Base-by-base conservation (phyloP, 1,139 yeast species). In the Nematodospora anomalae region DNA sequence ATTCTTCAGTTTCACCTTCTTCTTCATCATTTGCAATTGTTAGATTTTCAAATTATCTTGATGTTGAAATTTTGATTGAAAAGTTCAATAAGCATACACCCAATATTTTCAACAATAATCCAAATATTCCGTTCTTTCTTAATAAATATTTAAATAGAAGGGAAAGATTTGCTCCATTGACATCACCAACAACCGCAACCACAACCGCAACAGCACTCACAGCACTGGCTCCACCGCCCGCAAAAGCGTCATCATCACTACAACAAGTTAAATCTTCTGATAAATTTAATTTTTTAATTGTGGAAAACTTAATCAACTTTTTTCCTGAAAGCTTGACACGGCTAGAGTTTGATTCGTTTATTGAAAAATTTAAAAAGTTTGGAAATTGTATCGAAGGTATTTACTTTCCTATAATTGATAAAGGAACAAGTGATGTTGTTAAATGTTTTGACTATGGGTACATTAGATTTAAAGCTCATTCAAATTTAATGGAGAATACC, bases 281-380 rank as follows among this genome's bases (percentile, higher is more conserved):
- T 13, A 40, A 45, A 27, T 46, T 43, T 15, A 62, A 63, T 33
- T 67, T 71, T 33, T 53, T 76, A 3, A 62, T 71, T 30, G 49
- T 76, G 21, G 78, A 74, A 45, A 74, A 74, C 46, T 57, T 76
- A 37, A 57, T 55, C 13, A 50, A 54, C 4, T 60, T 67, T 38
- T 53, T 64, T 15, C 56, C 64, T 3, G 15, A 16, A 13, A 36
- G 37, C 15, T 40, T 54, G 2, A 37, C 53, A 3, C 32, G 57
- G 8, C 44, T 35, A 4, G 42, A 43, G 4, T 41, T 65, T 32
- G 50, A 51, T 10, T 43, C 46, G 13, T 53, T 74, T 28, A 33
- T 62, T 6, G 41, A 53, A 9, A 55, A 67, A 34, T 68, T 76
- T 44, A 43, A 51, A 33, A 44, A 56, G 16, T 74, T 67, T 46